A percentile compares a stretch with the other conserved stretches of the same genome.
These are phyloP conservation scores for Mycena galopus DNA, from an alignment of 768 basidiomycete genomes.

Conservation along the genomic window DNA sequence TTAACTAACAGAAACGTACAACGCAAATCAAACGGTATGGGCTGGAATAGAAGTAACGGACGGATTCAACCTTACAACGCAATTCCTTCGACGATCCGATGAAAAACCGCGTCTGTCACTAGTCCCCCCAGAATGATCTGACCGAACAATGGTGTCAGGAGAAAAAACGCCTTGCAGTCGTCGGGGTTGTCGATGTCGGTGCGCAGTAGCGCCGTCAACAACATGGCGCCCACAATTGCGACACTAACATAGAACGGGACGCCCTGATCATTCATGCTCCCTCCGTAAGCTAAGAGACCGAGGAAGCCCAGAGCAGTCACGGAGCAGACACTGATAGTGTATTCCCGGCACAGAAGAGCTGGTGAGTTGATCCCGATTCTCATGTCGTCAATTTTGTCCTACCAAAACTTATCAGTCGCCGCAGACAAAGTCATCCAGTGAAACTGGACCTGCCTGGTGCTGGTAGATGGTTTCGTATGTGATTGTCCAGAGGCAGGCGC, in stretches of 20 bases:
- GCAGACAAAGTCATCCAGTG: not conserved
- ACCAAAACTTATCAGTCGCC: not conserved
- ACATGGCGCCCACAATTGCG: conserved; percentile 30
- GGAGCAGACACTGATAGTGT: conserved; percentile 61
- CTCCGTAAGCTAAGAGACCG: conserved; percentile 57
- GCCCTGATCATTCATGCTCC: conserved; percentile 59
- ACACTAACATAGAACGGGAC: conserved; percentile 47
- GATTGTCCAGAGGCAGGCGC: conserved; percentile 46
- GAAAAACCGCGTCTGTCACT: conserved; percentile 41
- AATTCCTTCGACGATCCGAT: conserved; percentile 36
- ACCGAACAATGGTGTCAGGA: conserved; percentile 42
- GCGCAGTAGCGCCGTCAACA: conserved; percentile 33
- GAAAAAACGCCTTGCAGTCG: conserved; percentile 42
- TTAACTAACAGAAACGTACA: not conserved
- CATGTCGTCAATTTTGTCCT: conserved; percentile 58
- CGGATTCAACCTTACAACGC: conserved; percentile 28
- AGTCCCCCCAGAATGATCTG: conserved; percentile 44
- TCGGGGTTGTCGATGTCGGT: conserved; percentile 44
- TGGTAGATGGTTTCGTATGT: conserved; percentile 50
- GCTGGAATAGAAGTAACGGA: not conserved
- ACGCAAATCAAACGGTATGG: not conserved
- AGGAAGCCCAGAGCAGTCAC: conserved; percentile 54
- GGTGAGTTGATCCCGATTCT: conserved; percentile 71
- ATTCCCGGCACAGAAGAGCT: conserved; percentile 64
- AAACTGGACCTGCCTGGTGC: conserved; percentile 40